A percentile compares a stretch with the other conserved stretches of the same genome.
Evolutionary conservation across 2,329 filamentous ascomycete genomes (phyloP).

Genomic region (Exophiala xenobiotica): DNA sequence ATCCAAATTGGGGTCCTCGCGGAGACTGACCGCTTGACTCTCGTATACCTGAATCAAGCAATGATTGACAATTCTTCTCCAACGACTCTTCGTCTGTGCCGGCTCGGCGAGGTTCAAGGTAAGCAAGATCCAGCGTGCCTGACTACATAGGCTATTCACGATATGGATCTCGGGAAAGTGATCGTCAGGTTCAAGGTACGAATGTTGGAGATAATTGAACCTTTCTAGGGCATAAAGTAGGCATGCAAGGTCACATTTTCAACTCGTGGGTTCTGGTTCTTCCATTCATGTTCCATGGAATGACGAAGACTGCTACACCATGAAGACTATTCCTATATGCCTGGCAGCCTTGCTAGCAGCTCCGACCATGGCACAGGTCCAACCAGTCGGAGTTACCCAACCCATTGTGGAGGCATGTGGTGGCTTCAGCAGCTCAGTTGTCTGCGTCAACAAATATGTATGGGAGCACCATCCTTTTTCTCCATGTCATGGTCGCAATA

Average conservation of each 20-base stretch:
- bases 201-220: not conserved
- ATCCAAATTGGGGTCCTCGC: not conserved
- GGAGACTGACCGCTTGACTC: not conserved
- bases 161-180: not conserved
- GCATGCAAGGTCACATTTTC: not conserved
- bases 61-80: not conserved
- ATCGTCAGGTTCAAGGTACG: not conserved
- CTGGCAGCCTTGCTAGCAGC: slow-evolving; percentile 6
- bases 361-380: slow-evolving; percentile 28
- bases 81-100: not conserved
- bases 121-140: not conserved
- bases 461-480: slow-evolving; percentile 5
- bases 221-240: not conserved
- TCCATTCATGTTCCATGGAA: too few relatives aligned
- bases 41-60: not conserved
- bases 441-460: slow-evolving; percentile 43
- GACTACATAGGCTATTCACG: not conserved
- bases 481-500: not conserved
- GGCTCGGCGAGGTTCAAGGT: not conserved
- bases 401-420: slow-evolving; percentile 34
- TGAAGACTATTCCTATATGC: not conserved
- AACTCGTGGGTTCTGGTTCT: not conserved
- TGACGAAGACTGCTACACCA: not conserved
- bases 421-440: slow-evolving; percentile 33
- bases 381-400: slow-evolving; percentile 29